phyloP scores from a whole-genome alignment of 139 green algal species.

The Picochlorum costavermella region DNA sequence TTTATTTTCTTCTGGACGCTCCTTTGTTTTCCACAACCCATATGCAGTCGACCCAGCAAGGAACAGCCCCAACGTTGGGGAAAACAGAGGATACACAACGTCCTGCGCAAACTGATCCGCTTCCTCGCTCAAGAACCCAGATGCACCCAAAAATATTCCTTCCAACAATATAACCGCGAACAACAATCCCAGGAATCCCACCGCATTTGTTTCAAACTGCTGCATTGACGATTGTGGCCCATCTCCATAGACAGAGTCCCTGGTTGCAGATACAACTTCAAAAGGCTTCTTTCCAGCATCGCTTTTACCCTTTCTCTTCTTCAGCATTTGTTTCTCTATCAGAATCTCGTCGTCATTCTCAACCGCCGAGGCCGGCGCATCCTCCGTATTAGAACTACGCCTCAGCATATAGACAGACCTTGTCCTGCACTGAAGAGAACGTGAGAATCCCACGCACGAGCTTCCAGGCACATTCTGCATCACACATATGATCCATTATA shows the following conservation, averaged over 20 bases:
- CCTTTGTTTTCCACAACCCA: constrained; percentile 48
- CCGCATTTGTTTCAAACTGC: constrained; percentile 17
- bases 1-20: background rate
- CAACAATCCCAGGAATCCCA: constrained; percentile 20
- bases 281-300: background rate
- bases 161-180: constrained; percentile 41
- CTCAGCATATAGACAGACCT: background rate
- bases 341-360: constrained; percentile 10
- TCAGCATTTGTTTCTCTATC: constrained; percentile 18
- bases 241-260: constrained; percentile 29
- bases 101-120: constrained; percentile 41
- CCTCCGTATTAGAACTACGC: background rate
- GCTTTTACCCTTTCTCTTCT: background rate
- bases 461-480: background rate
- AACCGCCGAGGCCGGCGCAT: background rate
- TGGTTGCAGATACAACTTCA: constrained; percentile 11
- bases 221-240: constrained; percentile 16
- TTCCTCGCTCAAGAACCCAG: constrained; percentile 48
- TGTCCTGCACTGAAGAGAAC: background rate
- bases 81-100: constrained; percentile 46
- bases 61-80: constrained; percentile 44
- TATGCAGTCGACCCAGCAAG: constrained; percentile 37
- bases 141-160: constrained; percentile 35
- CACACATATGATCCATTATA: no score
- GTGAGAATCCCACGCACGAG: background rate